These are phyloP conservation scores for Fusarium haematococcum DNA, from an alignment of 2,329 filamentous ascomycete species.

Conservation along the genomic window DNA sequence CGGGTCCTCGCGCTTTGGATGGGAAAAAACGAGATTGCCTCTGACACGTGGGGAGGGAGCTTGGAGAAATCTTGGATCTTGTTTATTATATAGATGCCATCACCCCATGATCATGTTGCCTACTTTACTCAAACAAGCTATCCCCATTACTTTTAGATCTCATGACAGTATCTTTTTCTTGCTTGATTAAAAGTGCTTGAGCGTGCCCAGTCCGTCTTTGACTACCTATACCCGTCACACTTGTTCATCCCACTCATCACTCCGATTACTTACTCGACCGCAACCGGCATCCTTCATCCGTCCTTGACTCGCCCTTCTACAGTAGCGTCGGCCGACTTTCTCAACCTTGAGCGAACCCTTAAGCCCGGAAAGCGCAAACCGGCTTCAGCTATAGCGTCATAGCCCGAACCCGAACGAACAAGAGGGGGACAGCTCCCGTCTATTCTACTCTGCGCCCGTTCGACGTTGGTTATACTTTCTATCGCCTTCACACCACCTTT, in stretches of 20 bases:
- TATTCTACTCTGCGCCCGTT: neutral
- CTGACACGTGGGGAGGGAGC: constrained; percentile 2
- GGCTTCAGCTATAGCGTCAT: constrained; percentile 37
- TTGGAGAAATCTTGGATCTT: neutral
- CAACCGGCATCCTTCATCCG: constrained; percentile 5
- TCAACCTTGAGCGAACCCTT: constrained; percentile 10
- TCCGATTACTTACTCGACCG: neutral
- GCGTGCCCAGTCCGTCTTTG: neutral
- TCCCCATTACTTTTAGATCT: neutral
- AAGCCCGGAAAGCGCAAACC: constrained; percentile 16
- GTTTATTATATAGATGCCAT: constrained; percentile 34
- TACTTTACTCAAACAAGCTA: neutral
- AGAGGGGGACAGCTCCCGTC: neutral
- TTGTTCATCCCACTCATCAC: constrained; percentile 2
- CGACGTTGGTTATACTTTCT: constrained; percentile 11
- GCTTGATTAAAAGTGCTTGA: constrained; percentile 1
- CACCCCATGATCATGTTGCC: constrained; percentile 20
- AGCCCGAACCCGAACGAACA: constrained; percentile 12
- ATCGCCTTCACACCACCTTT: constrained; percentile 5
- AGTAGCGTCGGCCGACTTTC: constrained; percentile 30
- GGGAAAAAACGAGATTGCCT: constrained; percentile 20
- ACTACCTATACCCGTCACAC: constrained; percentile 12
- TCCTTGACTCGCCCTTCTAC: constrained; percentile 8
- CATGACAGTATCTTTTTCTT: neutral
- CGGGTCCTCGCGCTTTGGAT: constrained; percentile 7